A percentile compares a stretch with the other conserved stretches of the same genome.
These are phyloP conservation scores for Backusella sp. DNA, from an alignment of 192 early-diverging fungal species.

Conservation along the genomic window DNA sequence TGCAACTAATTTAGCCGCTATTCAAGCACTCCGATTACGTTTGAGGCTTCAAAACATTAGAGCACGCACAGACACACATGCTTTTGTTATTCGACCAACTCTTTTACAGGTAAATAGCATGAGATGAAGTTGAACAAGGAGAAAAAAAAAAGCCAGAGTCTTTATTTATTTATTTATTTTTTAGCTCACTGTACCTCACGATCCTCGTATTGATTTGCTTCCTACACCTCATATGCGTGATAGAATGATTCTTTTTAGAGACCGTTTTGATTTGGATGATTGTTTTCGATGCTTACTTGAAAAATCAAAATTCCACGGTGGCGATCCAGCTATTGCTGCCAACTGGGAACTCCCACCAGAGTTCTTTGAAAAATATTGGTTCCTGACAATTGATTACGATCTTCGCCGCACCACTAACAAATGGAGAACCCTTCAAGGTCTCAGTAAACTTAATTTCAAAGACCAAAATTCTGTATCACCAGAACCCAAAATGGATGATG, in stretches of 20 bases:
- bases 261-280: slow-evolving; percentile 36
- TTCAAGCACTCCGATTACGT: slow-evolving; percentile 25
- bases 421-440: not conserved
- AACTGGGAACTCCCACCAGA: slow-evolving; percentile 34
- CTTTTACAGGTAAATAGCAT: slow-evolving; percentile 24
- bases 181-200: slow-evolving; percentile 33
- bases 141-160: not conserved
- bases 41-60: slow-evolving; percentile 12
- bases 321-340: slow-evolving; percentile 27
- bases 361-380: slow-evolving; percentile 37
- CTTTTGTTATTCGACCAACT: slow-evolving; percentile 21
- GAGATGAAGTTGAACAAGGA: not conserved
- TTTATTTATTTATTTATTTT: not conserved
- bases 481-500: not conserved
- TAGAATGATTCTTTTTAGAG: slow-evolving; percentile 40
- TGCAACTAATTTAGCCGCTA: slow-evolving; percentile 21
- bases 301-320: slow-evolving; percentile 28
- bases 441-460: not conserved
- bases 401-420: slow-evolving; percentile 5
- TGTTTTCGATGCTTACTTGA: slow-evolving; percentile 29
- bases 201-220: slow-evolving; percentile 38
- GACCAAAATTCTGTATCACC: not conserved
- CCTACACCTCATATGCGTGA: slow-evolving; percentile 36
- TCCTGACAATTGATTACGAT: slow-evolving; percentile 26
- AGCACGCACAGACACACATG: slow-evolving; percentile 8